These are phyloP conservation scores for Lepidium campestre DNA, from an alignment of 441 rosid species.

Conservation along the genomic window DNA sequence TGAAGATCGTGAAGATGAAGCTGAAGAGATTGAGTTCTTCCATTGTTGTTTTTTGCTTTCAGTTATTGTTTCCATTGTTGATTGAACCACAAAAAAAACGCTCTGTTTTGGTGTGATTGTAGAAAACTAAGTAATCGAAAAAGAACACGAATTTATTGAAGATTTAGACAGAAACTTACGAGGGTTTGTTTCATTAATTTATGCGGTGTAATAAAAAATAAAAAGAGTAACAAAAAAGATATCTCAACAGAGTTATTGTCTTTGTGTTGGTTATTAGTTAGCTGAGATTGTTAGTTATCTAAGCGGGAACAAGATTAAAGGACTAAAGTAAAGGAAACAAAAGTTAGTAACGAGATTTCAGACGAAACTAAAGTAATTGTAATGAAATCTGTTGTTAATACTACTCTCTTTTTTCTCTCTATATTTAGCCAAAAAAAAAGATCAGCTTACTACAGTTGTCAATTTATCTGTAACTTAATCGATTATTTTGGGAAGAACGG, in stretches of 20 bases:
- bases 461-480: neutral
- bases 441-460: neutral
- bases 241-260: neutral
- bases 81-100: neutral
- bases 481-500: neutral
- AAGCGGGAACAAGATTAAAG: neutral
- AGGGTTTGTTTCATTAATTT: neutral
- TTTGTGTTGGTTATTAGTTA: neutral
- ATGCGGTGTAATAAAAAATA: neutral
- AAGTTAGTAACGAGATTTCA: neutral
- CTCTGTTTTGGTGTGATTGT: slow-evolving; percentile 2
- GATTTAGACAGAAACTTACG: neutral
- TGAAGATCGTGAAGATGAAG: slow-evolving; percentile 20
- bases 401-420: neutral
- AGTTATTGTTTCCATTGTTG: slow-evolving; percentile 14
- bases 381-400: neutral
- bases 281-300: neutral
- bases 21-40: neutral
- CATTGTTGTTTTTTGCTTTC: slow-evolving; percentile 13
- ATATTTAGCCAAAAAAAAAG: neutral
- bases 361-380: neutral
- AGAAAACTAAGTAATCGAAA: neutral
- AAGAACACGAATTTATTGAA: neutral
- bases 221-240: slow-evolving; percentile 2
- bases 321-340: neutral